Conservation (phyloP, 805 yeast species). For the Candida coleopterorum region DNA sequence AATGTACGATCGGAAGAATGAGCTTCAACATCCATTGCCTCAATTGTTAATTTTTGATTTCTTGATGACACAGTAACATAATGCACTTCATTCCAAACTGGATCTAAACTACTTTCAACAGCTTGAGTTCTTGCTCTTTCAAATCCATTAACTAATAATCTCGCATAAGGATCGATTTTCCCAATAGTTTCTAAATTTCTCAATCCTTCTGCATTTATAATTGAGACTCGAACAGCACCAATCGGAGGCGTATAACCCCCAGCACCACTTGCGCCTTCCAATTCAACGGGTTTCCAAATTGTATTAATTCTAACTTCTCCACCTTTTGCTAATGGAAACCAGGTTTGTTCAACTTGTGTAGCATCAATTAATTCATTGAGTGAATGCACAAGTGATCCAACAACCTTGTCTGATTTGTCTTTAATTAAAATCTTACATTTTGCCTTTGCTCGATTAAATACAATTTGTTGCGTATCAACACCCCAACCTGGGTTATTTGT, state of each 20-base stretch:
- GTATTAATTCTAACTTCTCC: constrained; percentile 73
- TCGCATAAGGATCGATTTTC: constrained; percentile 85
- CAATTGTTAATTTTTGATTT: constrained; percentile 76
- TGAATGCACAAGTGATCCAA: constrained; percentile 57
- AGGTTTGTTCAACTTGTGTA: constrained; percentile 67
- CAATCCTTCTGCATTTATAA: constrained; percentile 68
- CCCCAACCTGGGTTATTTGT: constrained; percentile 67
- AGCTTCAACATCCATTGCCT: constrained; percentile 87
- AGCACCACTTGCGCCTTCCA: constrained; percentile 61
- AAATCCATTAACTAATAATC: constrained; percentile 72
- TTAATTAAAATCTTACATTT: constrained; percentile 63
- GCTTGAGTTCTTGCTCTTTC: constrained; percentile 75
- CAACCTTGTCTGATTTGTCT: constrained; percentile 48
- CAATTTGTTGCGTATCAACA: constrained; percentile 58
- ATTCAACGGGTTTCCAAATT: constrained; percentile 81
- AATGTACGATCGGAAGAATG: constrained; percentile 78
- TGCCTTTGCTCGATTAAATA: constrained; percentile 67
- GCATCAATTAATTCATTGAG: constrained; percentile 69
- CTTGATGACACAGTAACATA: constrained; percentile 81
- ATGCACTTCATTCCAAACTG: constrained; percentile 79
- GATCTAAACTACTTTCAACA: constrained; percentile 61
- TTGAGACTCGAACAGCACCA: constrained; percentile 76
- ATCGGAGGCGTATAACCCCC: constrained; percentile 91
- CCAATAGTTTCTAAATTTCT: constrained; percentile 87
- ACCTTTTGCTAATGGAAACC: constrained; percentile 70